Evolutionary conservation across 1,284 basidiomycete species (phyloP), one percentile per base, ranked within the genome.

Genomic region (Cryptococcus floricola): DNA sequence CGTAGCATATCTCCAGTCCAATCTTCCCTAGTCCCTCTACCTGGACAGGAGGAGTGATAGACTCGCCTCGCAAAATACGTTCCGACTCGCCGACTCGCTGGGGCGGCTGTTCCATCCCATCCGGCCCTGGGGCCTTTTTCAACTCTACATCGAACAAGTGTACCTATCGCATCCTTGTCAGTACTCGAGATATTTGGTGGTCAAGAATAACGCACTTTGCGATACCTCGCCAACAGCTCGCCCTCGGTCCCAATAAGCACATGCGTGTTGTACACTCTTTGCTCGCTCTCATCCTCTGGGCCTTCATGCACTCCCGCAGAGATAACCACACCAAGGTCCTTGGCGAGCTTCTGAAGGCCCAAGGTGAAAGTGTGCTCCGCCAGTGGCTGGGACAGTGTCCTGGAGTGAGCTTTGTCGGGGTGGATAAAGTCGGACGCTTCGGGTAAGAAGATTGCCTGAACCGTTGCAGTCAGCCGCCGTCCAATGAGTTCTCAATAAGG

Each of bases 61-160:
- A 47, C 4, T 62, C 52, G 0, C 81, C 81, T 13, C 63, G 65
- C 4, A 78, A 62, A 0, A 81, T 64, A 0, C 72, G 60, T 38
- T 67, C 64, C 3, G 62, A 66, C 59, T 76, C 74, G n/a, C 71
- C 70, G 39, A 59, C 63, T 28, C 50, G 58, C 53, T 57, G 54
- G 16, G 63, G 66, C 62, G 63, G 48, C 69, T 72, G 45, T 54
- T 63, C 6, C 55, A 60, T 9, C 5, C 63, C 62, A 28, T 69
- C 61, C 18, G 54, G 55, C n/a, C 45, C 49, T 2, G 61, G 52
- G 12, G 61, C 55, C 49, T 66, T 62, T 5, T 57, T 71, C 38
- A 80, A 73, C 48, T 79, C 75, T 4, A 82, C 79, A 54, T 82
- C 80, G 63, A 80, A 82, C 1, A 82, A 70, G 47, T 82, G 81